Conservation (phyloP, 2,329 filamentous ascomycete species). For the Monilinia vaccinii-corymbosi region DNA sequence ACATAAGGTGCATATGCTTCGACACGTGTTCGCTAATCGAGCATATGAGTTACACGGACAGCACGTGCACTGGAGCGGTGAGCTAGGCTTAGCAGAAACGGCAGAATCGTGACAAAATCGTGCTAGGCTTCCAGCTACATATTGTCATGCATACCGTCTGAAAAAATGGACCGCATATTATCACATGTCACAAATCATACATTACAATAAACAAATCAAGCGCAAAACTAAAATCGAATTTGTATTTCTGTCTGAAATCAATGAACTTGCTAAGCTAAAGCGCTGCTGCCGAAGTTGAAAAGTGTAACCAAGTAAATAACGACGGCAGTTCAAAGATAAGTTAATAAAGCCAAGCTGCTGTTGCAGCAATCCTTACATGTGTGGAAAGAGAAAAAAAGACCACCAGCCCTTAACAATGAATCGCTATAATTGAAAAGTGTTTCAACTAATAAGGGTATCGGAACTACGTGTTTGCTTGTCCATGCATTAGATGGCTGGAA, state of each 20-base stretch:
- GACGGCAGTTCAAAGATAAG: not conserved
- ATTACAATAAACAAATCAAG: not conserved
- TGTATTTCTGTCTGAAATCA: not conserved
- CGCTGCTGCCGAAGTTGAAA: not conserved
- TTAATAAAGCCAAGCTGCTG: not conserved
- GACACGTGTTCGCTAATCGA: no score
- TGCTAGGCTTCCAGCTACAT: not conserved
- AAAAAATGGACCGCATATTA: not conserved
- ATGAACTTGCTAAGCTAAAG: not conserved
- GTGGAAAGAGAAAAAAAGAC: not conserved
- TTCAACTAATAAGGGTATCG: not conserved
- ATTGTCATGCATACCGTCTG: not conserved
- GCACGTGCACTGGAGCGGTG: no score
- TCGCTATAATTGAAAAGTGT: not conserved
- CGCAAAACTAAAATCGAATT: not conserved
- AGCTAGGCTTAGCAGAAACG: no score
- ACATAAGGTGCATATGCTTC: no score
- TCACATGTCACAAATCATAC: not conserved
- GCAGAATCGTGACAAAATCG: no score
- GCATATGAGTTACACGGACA: no score
- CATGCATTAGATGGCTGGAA: not conserved
- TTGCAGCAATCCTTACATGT: not conserved
- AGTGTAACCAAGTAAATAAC: not conserved
- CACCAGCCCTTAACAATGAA: not conserved
- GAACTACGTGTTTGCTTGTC: not conserved